Percentiles rank a stretch among this genome's conserved stretches.
Conservation (phyloP, 192 early-diverging fungal genomes). For the Coemansia sp. region DNA sequence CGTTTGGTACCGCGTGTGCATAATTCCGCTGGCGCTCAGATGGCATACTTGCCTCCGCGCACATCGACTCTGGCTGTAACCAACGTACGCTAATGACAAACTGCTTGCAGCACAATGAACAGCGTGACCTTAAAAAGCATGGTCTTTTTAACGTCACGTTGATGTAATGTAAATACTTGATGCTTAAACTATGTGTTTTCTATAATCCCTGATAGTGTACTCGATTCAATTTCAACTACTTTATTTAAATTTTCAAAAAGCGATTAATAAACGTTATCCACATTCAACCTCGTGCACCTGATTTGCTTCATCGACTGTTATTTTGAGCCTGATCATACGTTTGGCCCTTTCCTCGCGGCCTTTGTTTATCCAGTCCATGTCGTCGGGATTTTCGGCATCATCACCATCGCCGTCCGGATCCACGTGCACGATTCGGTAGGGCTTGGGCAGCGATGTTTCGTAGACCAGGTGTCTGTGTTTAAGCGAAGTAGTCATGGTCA, state of each 20-base stretch:
- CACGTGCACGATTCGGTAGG: constrained; percentile 49
- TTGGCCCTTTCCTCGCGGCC: constrained; percentile 45
- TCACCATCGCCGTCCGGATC: constrained; percentile 42
- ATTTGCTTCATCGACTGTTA: constrained; percentile 47
- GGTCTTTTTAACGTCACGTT: background rate
- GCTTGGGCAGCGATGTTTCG: constrained; percentile 47
- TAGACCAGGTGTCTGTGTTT: constrained; percentile 39
- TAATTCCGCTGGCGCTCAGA: constrained; percentile 11
- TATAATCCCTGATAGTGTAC: background rate
- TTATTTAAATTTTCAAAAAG: background rate
- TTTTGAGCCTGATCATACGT: constrained; percentile 32
- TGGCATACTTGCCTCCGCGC: constrained; percentile 49
- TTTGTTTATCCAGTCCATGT: constrained; percentile 41
- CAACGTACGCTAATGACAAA: constrained; percentile 9
- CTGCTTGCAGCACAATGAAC: constrained; percentile 1
- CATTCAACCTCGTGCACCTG: constrained; percentile 36
- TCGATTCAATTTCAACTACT: too few relatives aligned
- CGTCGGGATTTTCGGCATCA: constrained; percentile 42
- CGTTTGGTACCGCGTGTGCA: constrained; percentile 19
- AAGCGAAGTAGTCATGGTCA: constrained; percentile 26
- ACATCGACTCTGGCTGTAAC: constrained; percentile 29
- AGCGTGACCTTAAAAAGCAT: background rate
- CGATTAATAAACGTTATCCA: background rate
- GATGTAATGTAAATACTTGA: background rate
- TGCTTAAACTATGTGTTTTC: background rate